Evolutionary conservation across 345 rosid genomes (phyloP), one percentile per base, ranked within the genome.

Genomic region (Melaleuca alternifolia): DNA sequence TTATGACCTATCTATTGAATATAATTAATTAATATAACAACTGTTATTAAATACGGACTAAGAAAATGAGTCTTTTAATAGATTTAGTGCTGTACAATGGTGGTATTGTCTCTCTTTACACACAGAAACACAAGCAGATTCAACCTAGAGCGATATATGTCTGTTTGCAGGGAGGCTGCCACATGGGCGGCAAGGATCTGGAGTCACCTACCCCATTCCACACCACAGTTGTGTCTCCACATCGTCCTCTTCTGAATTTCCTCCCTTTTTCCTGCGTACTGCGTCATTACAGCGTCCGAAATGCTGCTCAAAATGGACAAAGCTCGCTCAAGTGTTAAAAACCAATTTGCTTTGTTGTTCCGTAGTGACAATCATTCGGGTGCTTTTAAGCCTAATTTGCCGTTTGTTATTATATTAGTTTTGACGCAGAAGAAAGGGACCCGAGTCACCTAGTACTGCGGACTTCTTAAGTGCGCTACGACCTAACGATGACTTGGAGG

Each of bases 151-250:
- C 41, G 11, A 8, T 30, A 14, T 28, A 14, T 37, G 3, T 21
- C 21, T 30, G 30, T 30, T 62, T 71, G 12, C 11, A 71, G 79
- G 13, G 54, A 51, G 41, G 41, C 41, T 76, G 89, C 87, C 90
- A 89, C 89, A 82, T 91, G 91, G 92, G 85, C 83, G 88, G 84
- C 71, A 20, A 50, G 61, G 84, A 88, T 50, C 62, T 50, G 51
- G 51, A 54, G 53, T 85, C 86, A 85, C 91, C 91, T 50, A 87
- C 90, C 90, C 92, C 89, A 85, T 51, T 86, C 65, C 51, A 77
- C 16, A 51, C 53, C 4, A 51, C 56, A 6, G 8, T 18, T 3
- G 56, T 16, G 56, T 52, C 54, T 52, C 54, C 16, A 51, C 20
- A 16, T 52, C 54, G 15, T 52, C 23, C 56, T 53, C 56, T 8